These are phyloP conservation scores for Albifimbria verrucaria DNA, from an alignment of 2,329 filamentous ascomycete species.

Conservation along the genomic window DNA sequence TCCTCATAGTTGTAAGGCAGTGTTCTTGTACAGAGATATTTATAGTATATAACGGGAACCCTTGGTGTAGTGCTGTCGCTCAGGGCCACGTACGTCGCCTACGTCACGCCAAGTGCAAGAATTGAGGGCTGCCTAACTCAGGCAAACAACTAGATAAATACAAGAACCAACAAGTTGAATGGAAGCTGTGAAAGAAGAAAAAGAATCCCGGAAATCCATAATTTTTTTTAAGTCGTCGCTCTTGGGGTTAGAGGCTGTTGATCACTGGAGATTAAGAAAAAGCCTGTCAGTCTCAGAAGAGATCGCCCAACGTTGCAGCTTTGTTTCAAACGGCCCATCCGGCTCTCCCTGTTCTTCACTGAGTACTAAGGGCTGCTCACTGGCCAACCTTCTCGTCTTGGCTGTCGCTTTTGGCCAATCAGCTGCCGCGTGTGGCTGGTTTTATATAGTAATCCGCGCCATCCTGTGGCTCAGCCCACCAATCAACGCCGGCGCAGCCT, in stretches of 20 bases:
- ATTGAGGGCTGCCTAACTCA: not conserved
- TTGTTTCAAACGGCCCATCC: not conserved
- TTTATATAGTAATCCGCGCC: not conserved
- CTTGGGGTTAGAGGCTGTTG: too few relatives aligned
- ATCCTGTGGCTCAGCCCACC: not conserved
- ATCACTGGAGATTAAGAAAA: slow-evolving; percentile 4
- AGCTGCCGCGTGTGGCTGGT: not conserved
- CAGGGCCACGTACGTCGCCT: not conserved
- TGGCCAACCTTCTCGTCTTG: not conserved
- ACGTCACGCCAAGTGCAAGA: not conserved
- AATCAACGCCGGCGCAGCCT: not conserved
- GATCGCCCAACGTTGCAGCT: not conserved
- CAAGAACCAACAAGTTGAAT: too few relatives aligned
- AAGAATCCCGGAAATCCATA: too few relatives aligned
- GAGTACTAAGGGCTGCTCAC: not conserved
- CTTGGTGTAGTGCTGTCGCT: too few relatives aligned
- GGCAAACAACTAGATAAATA: too few relatives aligned
- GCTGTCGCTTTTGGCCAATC: not conserved
- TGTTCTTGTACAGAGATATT: not conserved
- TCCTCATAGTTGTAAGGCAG: not conserved
- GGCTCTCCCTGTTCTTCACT: too few relatives aligned
- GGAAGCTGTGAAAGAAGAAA: too few relatives aligned
- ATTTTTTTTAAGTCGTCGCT: too few relatives aligned
- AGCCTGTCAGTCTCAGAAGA: not conserved
- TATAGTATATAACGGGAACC: not conserved